These are phyloP conservation scores for Linderniella brevidens DNA, from an alignment of 257 asterid genomes.

Conservation along the genomic window DNA sequence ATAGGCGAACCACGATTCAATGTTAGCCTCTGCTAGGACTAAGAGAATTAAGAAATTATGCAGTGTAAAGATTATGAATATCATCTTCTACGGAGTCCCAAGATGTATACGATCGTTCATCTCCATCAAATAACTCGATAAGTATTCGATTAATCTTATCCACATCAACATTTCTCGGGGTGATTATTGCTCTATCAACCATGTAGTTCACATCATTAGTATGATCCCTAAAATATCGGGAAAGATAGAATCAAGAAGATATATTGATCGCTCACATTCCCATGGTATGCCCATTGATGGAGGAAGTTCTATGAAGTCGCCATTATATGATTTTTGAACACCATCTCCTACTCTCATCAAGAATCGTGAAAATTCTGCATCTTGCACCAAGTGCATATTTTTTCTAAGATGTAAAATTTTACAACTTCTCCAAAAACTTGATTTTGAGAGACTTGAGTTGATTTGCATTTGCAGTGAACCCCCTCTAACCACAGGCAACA, in stretches of 20 bases:
- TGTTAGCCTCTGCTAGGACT: neutral
- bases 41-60: neutral
- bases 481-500: no score
- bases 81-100: conserved; percentile 1
- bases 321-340: neutral
- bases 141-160: neutral
- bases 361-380: neutral
- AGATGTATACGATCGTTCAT: neutral
- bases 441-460: no score
- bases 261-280: neutral
- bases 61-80: neutral
- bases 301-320: neutral
- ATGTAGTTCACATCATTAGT: neutral
- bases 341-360: neutral
- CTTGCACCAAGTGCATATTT: no score
- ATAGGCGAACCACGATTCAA: neutral
- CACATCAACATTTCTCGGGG: neutral
- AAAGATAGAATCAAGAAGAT: neutral
- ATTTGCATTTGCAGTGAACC: no score
- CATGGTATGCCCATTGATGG: neutral
- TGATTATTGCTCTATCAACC: neutral
- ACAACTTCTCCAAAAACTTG: no score
- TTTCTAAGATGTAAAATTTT: no score
- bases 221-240: neutral
- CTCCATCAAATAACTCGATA: neutral